Base-by-base conservation (phyloP, 1,139 yeast genomes). In the Arxiozyma heterogenica region DNA sequence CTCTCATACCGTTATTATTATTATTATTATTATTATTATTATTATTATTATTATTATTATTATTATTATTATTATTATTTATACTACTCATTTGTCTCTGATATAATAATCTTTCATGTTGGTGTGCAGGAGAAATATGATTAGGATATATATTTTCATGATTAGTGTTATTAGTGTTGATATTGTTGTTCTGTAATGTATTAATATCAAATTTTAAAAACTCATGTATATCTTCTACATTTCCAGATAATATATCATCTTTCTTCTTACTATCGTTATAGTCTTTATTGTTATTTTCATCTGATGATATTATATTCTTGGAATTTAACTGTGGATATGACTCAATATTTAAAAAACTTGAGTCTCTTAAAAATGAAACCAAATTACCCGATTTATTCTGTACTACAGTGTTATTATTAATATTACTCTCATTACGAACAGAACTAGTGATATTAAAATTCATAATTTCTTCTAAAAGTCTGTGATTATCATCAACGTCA, bases 81-180 rank as follows among this genome's bases (percentile, higher is more conserved):
- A 20, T 44, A 44, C 46, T 48, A 18, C 15, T 47, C n/a, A 30
- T 53, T 12, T 54, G 54, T 41, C 51, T 59, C 55, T 56, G 52
- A 47, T 58, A 59, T 6, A 55, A 50, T 17, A 63, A 42, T 46
- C 56, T 58, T 52, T 63, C 66, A 43, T 63, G 67, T 48, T 61
- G 62, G 43, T 58, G 59, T 5, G 68, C 66, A 6, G 67, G 67
- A 2, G 63, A 58, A 47, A 34, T 34, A 34, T 34, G 39, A 34
- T 44, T 52, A 11, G 58, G 53, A 44, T 59, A 60, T 9, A 41
- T 57, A 55, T 41, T 47, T 44, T 20, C 54, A 46, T 39, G 38
- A 47, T 25, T 27, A 38, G 39, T 23, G 39, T 21, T 27, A 50
- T 41, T 50, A 18, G 11, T 41, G 21, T 27, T 48, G 8, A 18